Conservation (phyloP, 2,329 filamentous ascomycete species). For the Microthyrium microscopicum region DNA sequence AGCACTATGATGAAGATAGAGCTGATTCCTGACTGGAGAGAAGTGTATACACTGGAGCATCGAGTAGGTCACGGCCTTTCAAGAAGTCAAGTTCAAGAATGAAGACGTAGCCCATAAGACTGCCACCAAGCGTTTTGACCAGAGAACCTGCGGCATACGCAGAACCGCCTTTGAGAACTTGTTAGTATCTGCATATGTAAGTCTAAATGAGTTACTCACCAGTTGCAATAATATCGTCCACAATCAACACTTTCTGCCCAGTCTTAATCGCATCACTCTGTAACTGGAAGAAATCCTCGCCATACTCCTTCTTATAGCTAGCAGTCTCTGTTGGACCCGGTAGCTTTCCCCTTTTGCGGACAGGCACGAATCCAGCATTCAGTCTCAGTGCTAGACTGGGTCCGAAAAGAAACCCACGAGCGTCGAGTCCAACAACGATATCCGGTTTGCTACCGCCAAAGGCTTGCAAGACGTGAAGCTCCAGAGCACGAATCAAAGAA, state of each 20-base stretch:
- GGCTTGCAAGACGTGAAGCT: slow-evolving; percentile 57
- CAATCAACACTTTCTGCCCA: slow-evolving; percentile 79
- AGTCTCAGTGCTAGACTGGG: slow-evolving; percentile 72
- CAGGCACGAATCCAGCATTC: slow-evolving; percentile 75
- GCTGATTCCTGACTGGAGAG: slow-evolving; percentile 50
- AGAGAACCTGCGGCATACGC: slow-evolving; percentile 76
- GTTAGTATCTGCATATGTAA: slow-evolving; percentile 6
- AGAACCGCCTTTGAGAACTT: slow-evolving; percentile 53
- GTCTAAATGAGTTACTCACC: slow-evolving; percentile 39
- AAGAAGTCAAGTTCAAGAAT: slow-evolving; percentile 91
- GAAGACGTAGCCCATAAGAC: slow-evolving; percentile 81
- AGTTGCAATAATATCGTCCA: slow-evolving; percentile 97
- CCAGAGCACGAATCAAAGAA: slow-evolving; percentile 65
- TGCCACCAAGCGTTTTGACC: slow-evolving; percentile 69
- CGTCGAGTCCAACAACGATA: slow-evolving; percentile 84
- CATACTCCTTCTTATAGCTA: slow-evolving; percentile 89
- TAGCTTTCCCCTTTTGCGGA: slow-evolving; percentile 90
- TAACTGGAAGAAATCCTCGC: slow-evolving; percentile 89
- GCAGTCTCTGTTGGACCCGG: slow-evolving; percentile 78
- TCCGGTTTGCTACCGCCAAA: slow-evolving; percentile 53
- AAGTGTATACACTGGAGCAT: slow-evolving; percentile 67
- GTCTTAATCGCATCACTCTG: slow-evolving; percentile 70
- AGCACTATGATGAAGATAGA: no score
- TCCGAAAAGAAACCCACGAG: slow-evolving; percentile 88
- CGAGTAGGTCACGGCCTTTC: slow-evolving; percentile 79